Evolutionary conservation across 768 basidiomycete species (phyloP).

Genomic region (Lyophyllum atratum): DNA sequence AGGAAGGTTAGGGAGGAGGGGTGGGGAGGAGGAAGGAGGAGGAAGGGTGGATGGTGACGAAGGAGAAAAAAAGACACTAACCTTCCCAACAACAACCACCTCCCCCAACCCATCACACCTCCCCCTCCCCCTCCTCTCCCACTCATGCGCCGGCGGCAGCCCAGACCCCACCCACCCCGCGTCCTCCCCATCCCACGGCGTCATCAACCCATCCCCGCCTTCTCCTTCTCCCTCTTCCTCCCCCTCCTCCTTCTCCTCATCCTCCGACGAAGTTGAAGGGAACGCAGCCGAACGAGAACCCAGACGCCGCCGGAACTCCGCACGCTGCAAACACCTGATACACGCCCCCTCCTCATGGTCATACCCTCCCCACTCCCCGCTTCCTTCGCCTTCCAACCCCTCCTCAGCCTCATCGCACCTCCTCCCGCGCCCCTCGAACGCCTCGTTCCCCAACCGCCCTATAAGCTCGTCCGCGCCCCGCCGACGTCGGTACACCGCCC

Average conservation of each 20-base stretch:
- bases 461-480: not conserved
- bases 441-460: not conserved
- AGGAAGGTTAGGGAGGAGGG: not conserved
- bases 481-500: conserved; percentile 2
- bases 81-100: conserved; percentile 9
- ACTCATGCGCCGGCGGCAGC: not conserved
- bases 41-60: not conserved
- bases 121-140: conserved; percentile 4
- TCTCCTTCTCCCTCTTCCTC: not conserved
- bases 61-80: not conserved
- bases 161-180: not conserved
- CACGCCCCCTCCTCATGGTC: conserved; percentile 3
- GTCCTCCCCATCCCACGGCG: conserved; percentile 1
- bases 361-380: no score
- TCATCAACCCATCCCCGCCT: not conserved
- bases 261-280: no score
- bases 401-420: not conserved
- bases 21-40: not conserved
- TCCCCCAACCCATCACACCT: conserved; percentile 7
- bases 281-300: no score
- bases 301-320: not conserved
- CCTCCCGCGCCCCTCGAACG: not conserved
- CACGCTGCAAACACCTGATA: not conserved
- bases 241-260: no score
- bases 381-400: not conserved